Evolutionary conservation across 257 asterid genomes (phyloP).

Genomic region (Pogostemon cablin): DNA sequence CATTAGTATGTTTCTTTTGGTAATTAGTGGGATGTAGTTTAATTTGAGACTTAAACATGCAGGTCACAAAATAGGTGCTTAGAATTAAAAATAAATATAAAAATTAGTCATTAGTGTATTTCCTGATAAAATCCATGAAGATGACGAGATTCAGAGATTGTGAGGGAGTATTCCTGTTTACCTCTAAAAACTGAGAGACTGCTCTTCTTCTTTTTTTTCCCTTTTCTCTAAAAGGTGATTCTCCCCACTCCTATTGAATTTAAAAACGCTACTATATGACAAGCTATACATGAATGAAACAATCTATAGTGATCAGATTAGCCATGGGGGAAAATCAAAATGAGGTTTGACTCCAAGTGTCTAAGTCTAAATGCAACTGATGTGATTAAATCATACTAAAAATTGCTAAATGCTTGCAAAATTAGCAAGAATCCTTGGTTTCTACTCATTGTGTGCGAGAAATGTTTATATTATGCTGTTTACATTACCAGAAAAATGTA

Average conservation of each 20-base stretch:
- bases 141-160: neutral
- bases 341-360: neutral
- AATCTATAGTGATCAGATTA: neutral
- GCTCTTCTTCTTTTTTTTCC: too few species aligned
- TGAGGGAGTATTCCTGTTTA: too few species aligned
- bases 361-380: neutral
- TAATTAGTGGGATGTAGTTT: slow-evolving; percentile 10
- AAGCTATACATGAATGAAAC: neutral
- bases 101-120: neutral
- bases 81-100: neutral
- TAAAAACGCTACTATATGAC: neutral
- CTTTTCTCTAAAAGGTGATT: too few species aligned
- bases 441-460: neutral
- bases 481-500: neutral
- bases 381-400: neutral
- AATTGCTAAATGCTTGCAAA: neutral
- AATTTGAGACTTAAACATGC: neutral
- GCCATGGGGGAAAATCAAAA: neutral
- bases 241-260: too few species aligned
- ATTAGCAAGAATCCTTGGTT: neutral
- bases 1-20: neutral
- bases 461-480: neutral
- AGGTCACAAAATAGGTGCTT: neutral
- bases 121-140: neutral
- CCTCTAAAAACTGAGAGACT: too few species aligned